Evolutionary conservation across 192 early-diverging fungal genomes (phyloP).

Genomic region (Diversispora eburnea): DNA sequence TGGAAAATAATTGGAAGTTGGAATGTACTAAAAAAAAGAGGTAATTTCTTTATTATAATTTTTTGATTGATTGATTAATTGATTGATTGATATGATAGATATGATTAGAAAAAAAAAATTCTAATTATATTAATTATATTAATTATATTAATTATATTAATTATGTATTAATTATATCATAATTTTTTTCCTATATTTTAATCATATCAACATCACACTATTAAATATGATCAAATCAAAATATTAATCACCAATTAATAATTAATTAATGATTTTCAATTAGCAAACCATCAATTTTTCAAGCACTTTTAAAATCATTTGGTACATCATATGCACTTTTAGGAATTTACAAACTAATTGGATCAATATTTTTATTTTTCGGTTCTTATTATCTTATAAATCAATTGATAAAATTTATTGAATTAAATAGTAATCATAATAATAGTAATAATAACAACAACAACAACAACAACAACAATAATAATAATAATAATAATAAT

Average conservation of each 20-base stretch:
- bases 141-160: too few species aligned
- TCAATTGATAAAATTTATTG: slow-evolving; percentile 41
- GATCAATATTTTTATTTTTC: slow-evolving; percentile 59
- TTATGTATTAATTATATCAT: too few species aligned
- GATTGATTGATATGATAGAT: neutral
- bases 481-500: neutral
- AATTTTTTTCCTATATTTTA: too few species aligned
- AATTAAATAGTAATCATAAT: slow-evolving; percentile 5
- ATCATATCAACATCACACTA: neutral
- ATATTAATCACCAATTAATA: slow-evolving; percentile 29
- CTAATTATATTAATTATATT: too few species aligned
- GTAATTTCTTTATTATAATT: slow-evolving; percentile 33
- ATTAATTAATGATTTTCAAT: slow-evolving; percentile 2
- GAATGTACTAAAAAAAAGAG: slow-evolving; percentile 39
- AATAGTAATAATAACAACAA: slow-evolving; percentile 35
- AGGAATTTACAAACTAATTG: slow-evolving; percentile 61
- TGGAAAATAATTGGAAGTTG: slow-evolving; percentile 48
- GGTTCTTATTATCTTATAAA: slow-evolving; percentile 55
- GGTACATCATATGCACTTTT: slow-evolving; percentile 50
- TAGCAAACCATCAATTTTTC: slow-evolving; percentile 53
- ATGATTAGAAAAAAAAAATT: neutral
- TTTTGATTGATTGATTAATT: neutral
- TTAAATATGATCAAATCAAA: neutral
- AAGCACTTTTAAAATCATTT: slow-evolving; percentile 57
- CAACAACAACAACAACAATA: too few species aligned